Percentiles rank a stretch among this genome's conserved stretches.
Evolutionary conservation across 108 stramenopile species (phyloP).

Genomic region (Nitzschia sp.): DNA sequence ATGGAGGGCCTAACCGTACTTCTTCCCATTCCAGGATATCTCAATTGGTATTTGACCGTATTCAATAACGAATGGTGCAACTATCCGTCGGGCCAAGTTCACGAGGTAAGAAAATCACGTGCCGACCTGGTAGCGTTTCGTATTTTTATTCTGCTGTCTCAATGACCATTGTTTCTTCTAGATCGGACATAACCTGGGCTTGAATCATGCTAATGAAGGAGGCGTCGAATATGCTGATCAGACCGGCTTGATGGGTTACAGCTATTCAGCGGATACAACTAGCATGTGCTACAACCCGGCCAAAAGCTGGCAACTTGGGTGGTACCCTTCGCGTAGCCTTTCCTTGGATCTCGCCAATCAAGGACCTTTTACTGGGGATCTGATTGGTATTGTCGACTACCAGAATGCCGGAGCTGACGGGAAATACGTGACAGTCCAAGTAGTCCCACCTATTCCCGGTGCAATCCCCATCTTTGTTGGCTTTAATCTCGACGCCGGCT

Average conservation of each 20-base stretch:
- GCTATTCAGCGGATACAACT: conserved; percentile 41
- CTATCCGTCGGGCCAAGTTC: conserved; percentile 39
- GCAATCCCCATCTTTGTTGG: conserved; percentile 18
- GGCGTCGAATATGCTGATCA: conserved; percentile 45
- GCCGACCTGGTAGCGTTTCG: no score
- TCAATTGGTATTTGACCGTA: conserved; percentile 35
- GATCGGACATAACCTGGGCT: conserved; percentile 42
- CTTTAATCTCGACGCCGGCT: conserved; percentile 44
- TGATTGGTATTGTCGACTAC: conserved; percentile 3
- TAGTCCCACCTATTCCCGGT: background rate
- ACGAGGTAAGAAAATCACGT: no score
- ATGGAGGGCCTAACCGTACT: background rate
- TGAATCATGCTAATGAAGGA: conserved; percentile 48
- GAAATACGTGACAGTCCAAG: background rate
- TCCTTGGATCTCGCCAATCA: background rate
- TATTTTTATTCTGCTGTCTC: no score
- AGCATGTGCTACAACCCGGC: conserved; percentile 58
- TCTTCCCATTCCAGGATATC: conserved; percentile 19
- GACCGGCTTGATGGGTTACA: conserved; percentile 56
- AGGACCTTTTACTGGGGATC: background rate
- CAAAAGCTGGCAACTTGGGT: conserved; percentile 60
- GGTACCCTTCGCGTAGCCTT: conserved; percentile 34
- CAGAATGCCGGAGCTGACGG: background rate
- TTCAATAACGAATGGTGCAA: conserved; percentile 60
- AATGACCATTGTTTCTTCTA: no score